Percentiles rank a stretch among this genome's conserved stretches.
Evolutionary conservation across 2,329 filamentous ascomycete genomes (phyloP).

Genomic region (Diaporthe batatas): DNA sequence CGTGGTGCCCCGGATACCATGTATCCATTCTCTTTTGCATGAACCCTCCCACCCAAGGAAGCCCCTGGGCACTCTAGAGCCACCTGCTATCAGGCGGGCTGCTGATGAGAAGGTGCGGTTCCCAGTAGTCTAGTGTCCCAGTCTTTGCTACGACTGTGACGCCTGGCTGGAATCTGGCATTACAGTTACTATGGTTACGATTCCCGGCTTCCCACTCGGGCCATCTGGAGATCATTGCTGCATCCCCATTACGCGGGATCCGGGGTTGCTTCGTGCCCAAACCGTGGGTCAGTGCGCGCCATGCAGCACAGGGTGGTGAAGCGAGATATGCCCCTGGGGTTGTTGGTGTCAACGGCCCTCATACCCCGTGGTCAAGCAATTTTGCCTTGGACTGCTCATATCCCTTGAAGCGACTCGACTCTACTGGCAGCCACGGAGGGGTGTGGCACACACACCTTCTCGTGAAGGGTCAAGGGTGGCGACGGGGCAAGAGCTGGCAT

Average conservation of each 20-base stretch:
- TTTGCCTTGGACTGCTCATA: background rate
- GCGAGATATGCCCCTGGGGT: constrained; percentile 19
- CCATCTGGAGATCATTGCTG: constrained; percentile 32
- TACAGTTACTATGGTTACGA: background rate
- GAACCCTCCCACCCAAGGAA: constrained; percentile 27
- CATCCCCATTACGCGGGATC: constrained; percentile 26
- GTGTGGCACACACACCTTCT: background rate
- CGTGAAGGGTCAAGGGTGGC: constrained; percentile 22
- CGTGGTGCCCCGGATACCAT: background rate
- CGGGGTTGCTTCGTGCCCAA: constrained; percentile 18
- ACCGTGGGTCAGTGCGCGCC: constrained; percentile 29
- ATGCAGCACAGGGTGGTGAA: constrained; percentile 3
- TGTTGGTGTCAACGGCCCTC: constrained; percentile 17
- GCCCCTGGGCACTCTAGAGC: constrained; percentile 19
- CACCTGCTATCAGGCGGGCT: constrained; percentile 2
- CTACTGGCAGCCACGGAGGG: background rate
- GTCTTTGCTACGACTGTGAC: constrained; percentile 4
- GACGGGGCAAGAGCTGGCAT: constrained; percentile 13
- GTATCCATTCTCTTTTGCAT: constrained; percentile 4
- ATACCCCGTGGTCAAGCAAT: constrained; percentile 6
- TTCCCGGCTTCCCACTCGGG: constrained; percentile 8
- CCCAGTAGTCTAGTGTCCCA: background rate
- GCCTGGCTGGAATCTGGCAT: constrained; percentile 15
- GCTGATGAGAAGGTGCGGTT: background rate
- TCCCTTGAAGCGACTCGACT: background rate